Conservation (phyloP, 2,329 filamentous ascomycete species). For the Dactylonectria estremocensis region DNA sequence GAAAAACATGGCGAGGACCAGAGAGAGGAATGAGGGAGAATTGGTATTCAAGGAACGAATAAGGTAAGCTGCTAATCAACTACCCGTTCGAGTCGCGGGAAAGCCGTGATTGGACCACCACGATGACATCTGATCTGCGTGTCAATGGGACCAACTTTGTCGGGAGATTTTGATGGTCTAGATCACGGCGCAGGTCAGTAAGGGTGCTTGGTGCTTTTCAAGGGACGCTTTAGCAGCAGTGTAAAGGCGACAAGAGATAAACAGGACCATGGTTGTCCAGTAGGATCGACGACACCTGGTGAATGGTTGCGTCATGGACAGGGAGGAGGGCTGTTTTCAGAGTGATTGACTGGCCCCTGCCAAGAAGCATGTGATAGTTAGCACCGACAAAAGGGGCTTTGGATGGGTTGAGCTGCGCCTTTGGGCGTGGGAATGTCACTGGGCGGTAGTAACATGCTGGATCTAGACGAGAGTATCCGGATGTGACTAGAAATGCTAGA, state of each 20-base stretch:
- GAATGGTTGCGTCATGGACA: conserved; percentile 45
- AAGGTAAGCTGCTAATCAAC: conserved; percentile 31
- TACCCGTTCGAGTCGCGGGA: conserved; percentile 37
- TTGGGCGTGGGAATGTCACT: neutral
- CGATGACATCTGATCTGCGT: conserved; percentile 5
- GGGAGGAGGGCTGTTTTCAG: conserved; percentile 1
- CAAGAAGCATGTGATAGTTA: conserved; percentile 30
- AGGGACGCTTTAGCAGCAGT: conserved; percentile 25
- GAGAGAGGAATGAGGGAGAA: conserved; percentile 9
- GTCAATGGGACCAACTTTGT: conserved; percentile 11
- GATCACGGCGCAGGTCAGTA: conserved; percentile 28
- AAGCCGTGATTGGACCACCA: conserved; percentile 34
- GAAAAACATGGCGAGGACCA: neutral
- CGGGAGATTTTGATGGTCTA: conserved; percentile 14
- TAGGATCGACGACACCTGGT: conserved; percentile 15
- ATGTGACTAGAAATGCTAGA: neutral
- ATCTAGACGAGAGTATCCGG: neutral
- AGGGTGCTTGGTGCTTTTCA: conserved; percentile 26
- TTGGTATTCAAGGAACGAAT: conserved; percentile 25
- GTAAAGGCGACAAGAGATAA: conserved; percentile 21
- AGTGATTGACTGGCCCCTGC: conserved; percentile 18
- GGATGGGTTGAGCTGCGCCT: neutral
- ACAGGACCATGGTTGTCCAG: conserved; percentile 12
- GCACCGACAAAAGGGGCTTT: conserved; percentile 23
- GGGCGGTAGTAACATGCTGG: conserved; percentile 6